Evolutionary conservation across 495 filamentous ascomycete species (phyloP).

Genomic region (Penicillium silybi): DNA sequence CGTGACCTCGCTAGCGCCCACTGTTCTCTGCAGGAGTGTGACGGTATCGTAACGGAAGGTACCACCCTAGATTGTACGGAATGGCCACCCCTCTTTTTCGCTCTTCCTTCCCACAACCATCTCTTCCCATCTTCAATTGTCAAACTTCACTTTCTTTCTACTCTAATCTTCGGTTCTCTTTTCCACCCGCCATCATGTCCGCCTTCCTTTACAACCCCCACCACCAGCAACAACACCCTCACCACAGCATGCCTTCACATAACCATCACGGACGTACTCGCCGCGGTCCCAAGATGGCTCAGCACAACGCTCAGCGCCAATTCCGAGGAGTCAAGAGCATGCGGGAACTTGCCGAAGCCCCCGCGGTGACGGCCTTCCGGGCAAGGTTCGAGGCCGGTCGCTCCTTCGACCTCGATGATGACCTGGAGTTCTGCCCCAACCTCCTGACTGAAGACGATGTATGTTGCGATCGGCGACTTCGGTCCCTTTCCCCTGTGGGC

Average conservation of each 20-base stretch:
- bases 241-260: conserved; percentile 54
- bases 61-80: neutral
- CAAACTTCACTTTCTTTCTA: conserved; percentile 26
- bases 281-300: conserved; percentile 75
- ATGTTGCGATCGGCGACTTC: conserved; percentile 45
- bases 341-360: conserved; percentile 82
- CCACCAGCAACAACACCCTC: conserved; percentile 49
- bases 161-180: conserved; percentile 28
- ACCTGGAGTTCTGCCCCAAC: conserved; percentile 92
- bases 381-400: conserved; percentile 84
- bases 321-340: conserved; percentile 77
- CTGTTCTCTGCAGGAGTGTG: neutral
- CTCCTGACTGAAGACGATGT: conserved; percentile 96
- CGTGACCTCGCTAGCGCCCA: conserved; percentile 29
- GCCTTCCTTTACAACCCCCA: conserved; percentile 64
- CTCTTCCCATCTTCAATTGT: conserved; percentile 22
- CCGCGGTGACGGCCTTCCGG: conserved; percentile 70
- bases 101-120: conserved; percentile 24
- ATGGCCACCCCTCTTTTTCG: conserved; percentile 19
- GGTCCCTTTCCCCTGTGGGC: neutral
- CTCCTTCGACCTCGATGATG: conserved; percentile 96
- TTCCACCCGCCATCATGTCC: conserved; percentile 58
- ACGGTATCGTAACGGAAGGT: neutral
- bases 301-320: conserved; percentile 80
- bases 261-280: conserved; percentile 85